phyloP scores from a whole-genome alignment of 768 basidiomycete genomes.

The Lactarius indigo region DNA sequence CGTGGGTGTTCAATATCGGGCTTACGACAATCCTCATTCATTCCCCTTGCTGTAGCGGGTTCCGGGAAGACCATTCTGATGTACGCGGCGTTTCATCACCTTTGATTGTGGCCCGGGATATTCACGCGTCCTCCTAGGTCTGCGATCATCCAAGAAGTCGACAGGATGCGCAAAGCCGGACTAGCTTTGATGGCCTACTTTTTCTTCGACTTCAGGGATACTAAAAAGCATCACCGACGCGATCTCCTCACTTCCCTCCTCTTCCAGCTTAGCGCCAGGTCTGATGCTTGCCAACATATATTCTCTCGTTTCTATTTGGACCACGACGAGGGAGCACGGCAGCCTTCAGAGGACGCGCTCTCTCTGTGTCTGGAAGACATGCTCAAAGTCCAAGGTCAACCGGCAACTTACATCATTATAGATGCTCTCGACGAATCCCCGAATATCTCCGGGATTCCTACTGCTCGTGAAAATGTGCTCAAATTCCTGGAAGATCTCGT shows the following conservation, averaged over 20 bases:
- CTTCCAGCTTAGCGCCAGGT: slow-evolving; percentile 1
- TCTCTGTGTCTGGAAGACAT: background rate
- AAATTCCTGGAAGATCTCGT: background rate
- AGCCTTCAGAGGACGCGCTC: background rate
- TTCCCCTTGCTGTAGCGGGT: background rate
- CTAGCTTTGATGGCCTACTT: slow-evolving; percentile 1
- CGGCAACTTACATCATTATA: slow-evolving; percentile 3
- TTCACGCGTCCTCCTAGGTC: background rate
- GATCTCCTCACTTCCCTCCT: slow-evolving; percentile 6
- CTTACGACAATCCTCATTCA: background rate
- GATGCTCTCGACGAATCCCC: slow-evolving; percentile 11
- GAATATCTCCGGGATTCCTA: background rate
- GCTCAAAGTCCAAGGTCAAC: background rate
- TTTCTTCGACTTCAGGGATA: slow-evolving; percentile 9
- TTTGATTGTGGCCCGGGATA: background rate
- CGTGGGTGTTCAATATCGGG: background rate
- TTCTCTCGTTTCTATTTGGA: slow-evolving; percentile 2
- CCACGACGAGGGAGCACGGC: background rate
- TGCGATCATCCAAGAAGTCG: slow-evolving; percentile 1
- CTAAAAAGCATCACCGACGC: background rate
- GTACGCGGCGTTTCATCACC: background rate
- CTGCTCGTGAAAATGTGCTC: background rate
- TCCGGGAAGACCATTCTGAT: slow-evolving; percentile 8
- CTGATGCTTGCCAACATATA: background rate
- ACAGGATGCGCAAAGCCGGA: slow-evolving; percentile 8